Conservation (phyloP, 805 yeast species). For the Vanderwaltozyma yarrowii region DNA sequence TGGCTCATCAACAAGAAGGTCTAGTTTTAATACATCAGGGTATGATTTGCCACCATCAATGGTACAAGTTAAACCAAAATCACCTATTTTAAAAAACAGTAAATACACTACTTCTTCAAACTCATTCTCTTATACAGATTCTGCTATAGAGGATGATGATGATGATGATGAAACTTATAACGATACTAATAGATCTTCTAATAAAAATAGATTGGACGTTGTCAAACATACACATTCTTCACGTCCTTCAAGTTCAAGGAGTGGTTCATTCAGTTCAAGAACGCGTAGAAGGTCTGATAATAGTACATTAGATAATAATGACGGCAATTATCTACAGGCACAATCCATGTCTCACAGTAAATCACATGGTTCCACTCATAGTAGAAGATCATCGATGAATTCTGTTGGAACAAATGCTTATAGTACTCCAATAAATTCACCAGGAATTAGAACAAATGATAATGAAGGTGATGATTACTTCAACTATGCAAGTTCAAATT, state of each 20-base stretch:
- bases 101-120: conserved; percentile 9
- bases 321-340: not conserved
- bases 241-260: conserved; percentile 19
- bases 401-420: conserved; percentile 23
- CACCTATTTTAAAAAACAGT: conserved; percentile 52
- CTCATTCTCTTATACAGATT: conserved; percentile 20
- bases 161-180: conserved; percentile 6
- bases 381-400: conserved; percentile 24
- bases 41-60: conserved; percentile 52
- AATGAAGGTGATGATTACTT: conserved; percentile 15
- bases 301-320: not conserved
- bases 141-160: conserved; percentile 26
- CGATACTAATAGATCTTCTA: conserved; percentile 1
- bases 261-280: conserved; percentile 14
- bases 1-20: conserved; percentile 14
- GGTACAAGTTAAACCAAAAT: conserved; percentile 60
- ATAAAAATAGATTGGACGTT: conserved; percentile 7
- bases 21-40: conserved; percentile 23
- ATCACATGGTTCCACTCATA: conserved; percentile 23
- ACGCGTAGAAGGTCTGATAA: conserved; percentile 17
- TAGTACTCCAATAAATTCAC: conserved; percentile 27
- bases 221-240: conserved; percentile 16
- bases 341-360: conserved; percentile 15
- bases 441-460: conserved; percentile 7
- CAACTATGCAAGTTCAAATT: conserved; percentile 1